Evolutionary conservation across 768 basidiomycete species (phyloP).

Genomic region (Leccinum sublutescens): DNA sequence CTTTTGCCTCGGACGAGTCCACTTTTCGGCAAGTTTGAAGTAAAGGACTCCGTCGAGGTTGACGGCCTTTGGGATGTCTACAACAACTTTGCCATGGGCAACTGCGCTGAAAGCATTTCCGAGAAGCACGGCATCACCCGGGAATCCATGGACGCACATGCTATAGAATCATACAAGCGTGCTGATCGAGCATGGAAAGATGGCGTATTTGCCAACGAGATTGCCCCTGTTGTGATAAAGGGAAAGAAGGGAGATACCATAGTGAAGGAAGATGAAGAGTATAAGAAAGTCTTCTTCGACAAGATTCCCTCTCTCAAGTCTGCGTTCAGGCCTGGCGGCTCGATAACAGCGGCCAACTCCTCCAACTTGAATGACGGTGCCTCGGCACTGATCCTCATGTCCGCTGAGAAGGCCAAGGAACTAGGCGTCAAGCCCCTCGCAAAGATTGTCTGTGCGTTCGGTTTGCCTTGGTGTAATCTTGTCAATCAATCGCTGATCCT

Average conservation of each 20-base stretch:
- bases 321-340: conserved; percentile 86
- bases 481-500: conserved; percentile 4
- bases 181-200: conserved; percentile 88
- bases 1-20: conserved; percentile 80
- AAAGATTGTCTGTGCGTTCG: conserved; percentile 80
- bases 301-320: conserved; percentile 88
- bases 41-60: conserved; percentile 82
- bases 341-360: conserved; percentile 96
- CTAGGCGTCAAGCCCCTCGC: conserved; percentile 92
- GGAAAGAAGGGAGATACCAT: conserved; percentile 92
- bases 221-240: conserved; percentile 87
- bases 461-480: background rate
- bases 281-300: conserved; percentile 93
- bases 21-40: conserved; percentile 83
- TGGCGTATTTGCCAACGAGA: conserved; percentile 83
- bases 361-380: conserved; percentile 95
- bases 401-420: conserved; percentile 88
- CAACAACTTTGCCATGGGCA: conserved; percentile 98
- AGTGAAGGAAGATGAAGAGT: conserved; percentile 95
- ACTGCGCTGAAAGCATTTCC: conserved; percentile 88
- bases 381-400: conserved; percentile 92
- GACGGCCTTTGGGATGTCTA: conserved; percentile 98
- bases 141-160: conserved; percentile 86
- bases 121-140: conserved; percentile 81
- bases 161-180: conserved; percentile 93